Base-by-base conservation (phyloP, 768 basidiomycete species). In the Leccinum boreale region DNA sequence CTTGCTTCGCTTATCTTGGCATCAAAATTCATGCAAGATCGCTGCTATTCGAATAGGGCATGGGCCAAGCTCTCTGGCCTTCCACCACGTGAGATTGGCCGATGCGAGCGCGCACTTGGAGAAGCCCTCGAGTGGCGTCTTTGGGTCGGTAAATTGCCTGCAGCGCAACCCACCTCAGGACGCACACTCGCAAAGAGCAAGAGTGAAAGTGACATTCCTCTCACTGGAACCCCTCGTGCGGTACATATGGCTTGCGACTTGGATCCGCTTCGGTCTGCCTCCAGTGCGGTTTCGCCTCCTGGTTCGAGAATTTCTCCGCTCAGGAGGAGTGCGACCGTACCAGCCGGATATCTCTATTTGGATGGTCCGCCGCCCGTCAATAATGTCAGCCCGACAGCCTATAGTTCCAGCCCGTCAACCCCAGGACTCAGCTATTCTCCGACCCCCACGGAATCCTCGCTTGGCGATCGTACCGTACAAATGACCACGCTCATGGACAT, bases 41-140 rank as follows among this genome's bases (percentile, higher is more conserved):
- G 91, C 52, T 92, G 90, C 45, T 97, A 95, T 65, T 94, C 92
- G 14, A 96, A 97, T 70, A 84, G 86, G 26, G 94, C 94, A 17
- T 97, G 95, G 95, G 90, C 91, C 1, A 94, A 94, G 67, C 81
- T 98, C 6, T 90, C 90, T n/a, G 93, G 94, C 17, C 80, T 98
- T 3, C 84, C 87, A 0, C 85, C 92, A 5, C 76, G 85, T 44
- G 94, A 98, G 77, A 90, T 98, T 52, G 86, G 91, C 39, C 83
- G 85, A 17, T 94, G 92, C 67, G 95, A 98, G 73, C 85, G 90
- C 23, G 90, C 90, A 1, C 83, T 98, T 44, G 90, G 93, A 23
- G 85, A 86, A 68, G 87, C 92, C 9, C 81, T 96, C 19, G 86
- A 87, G 59, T 96, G 92, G 91, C 83, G 90, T n/a, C 83, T 95